These are phyloP conservation scores for Escovopsis sp. DNA, from an alignment of 2,329 filamentous ascomycete species.

Conservation along the genomic window DNA sequence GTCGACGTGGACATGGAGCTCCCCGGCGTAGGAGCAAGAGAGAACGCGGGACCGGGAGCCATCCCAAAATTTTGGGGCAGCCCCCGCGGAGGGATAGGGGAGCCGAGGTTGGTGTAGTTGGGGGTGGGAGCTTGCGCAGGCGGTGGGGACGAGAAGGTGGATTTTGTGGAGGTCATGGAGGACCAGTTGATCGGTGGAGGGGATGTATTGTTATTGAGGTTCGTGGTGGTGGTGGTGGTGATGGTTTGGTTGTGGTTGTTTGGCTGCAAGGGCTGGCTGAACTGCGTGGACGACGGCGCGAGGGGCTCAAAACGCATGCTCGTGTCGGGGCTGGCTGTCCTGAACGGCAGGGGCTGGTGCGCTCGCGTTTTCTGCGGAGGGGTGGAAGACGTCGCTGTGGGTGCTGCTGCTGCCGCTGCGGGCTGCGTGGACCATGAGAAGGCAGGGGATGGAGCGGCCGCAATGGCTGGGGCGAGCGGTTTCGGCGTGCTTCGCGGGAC, in stretches of 20 bases:
- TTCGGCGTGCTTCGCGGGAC: slow-evolving; percentile 6
- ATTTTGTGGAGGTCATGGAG: slow-evolving; percentile 15
- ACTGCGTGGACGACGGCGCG: slow-evolving; percentile 45
- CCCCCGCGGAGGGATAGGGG: slow-evolving; percentile 13
- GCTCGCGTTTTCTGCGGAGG: slow-evolving; percentile 16
- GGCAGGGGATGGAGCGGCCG: slow-evolving; percentile 19
- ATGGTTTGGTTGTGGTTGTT: slow-evolving; percentile 12
- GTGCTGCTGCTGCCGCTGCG: slow-evolving; percentile 18
- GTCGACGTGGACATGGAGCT: slow-evolving; percentile 7
- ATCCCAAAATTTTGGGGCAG: too few species aligned
- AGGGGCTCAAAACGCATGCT: slow-evolving; percentile 34
- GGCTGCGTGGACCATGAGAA: slow-evolving; percentile 52
- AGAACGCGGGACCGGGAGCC: slow-evolving; percentile 34
- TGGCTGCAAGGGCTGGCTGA: slow-evolving; percentile 43
- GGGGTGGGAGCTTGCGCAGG: too few species aligned
- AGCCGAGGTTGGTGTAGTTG: slow-evolving; percentile 17
- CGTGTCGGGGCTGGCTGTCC: slow-evolving; percentile 45
- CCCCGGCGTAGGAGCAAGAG: slow-evolving; percentile 39
- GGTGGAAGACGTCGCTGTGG: slow-evolving; percentile 9
- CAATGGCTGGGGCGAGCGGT: too few species aligned
- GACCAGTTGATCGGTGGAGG: slow-evolving; percentile 35
- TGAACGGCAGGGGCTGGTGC: slow-evolving; percentile 27
- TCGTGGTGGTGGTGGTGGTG: slow-evolving; percentile 12
- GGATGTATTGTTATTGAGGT: slow-evolving; percentile 7
- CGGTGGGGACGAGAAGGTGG: slow-evolving; percentile 9